Evolutionary conservation across 2,329 filamentous ascomycete species (phyloP), one percentile per base, ranked within the genome.

Genomic region (Aspergillus ochraceus): DNA sequence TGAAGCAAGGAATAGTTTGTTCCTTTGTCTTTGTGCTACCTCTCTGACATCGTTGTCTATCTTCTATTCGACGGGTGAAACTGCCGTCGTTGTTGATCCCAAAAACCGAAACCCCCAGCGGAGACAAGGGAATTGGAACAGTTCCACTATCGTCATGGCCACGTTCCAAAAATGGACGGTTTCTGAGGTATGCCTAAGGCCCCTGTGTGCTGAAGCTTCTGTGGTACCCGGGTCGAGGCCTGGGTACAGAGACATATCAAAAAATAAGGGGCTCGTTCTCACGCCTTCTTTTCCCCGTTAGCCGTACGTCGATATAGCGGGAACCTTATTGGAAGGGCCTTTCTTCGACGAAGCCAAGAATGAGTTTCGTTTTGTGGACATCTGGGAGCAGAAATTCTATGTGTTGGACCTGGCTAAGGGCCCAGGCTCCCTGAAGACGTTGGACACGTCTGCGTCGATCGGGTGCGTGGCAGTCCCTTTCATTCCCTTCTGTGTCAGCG

Each of bases 341-440:
- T 78, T 72, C 60, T 72, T 77, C 61, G 73, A 75, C 58, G 68
- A 70, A 20, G 69, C 70, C 52, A 71, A 68, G 24, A 76, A 78
- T 59, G 74, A 78, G 64, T 72, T 79, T 45, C 77, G 77, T 47
- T 79, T 78, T 58, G 66, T 79, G 50, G 93, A 97, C 76, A 93
- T 97, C 76, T 89, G 88, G 74, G 86, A 89, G 72, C 84, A 90
- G 72, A 86, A 87, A 62, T 72, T 97, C 50, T 89, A 95, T 78
- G 83, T 84, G 52, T 83, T 95, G 60, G 84, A 91, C 68, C 80
- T 96, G 24, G 72, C 76, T 52, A 79, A 84, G 60, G 90, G 88
- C 0, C 85, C 86, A 17, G 77, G 78, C 4, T 90, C 89, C 42
- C 72, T 84, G 71, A 77, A 75, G 64, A 73, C 79, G 55, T 74